Evolutionary conservation across 345 rosid species (phyloP).

Genomic region (Cardamine chenopodiifolia): DNA sequence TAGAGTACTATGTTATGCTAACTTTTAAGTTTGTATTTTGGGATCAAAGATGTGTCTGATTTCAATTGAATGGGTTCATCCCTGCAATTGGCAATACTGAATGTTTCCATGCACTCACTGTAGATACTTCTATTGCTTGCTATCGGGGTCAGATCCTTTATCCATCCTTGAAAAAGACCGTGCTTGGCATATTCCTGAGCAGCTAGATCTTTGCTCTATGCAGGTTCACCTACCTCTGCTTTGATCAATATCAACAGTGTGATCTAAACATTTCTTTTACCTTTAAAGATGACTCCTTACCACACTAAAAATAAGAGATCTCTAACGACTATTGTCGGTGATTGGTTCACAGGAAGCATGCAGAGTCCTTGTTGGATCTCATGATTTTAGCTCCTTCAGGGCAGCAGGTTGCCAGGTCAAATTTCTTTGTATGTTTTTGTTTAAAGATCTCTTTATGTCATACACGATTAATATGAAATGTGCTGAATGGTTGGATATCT

Average conservation of each 20-base stretch:
- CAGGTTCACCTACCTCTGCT: constrained; percentile 55
- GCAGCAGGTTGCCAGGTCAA: constrained; percentile 86
- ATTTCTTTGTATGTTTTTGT: constrained; percentile 30
- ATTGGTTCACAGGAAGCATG: constrained; percentile 78
- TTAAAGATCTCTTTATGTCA: background rate
- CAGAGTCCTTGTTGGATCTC: constrained; percentile 80
- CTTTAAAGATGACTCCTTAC: background rate
- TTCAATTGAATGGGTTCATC: background rate
- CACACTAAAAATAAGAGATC: background rate
- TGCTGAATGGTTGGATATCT: background rate
- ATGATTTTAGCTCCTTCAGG: constrained; percentile 97
- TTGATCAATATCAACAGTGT: constrained; percentile 7
- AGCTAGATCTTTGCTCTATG: constrained; percentile 71
- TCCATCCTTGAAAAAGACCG: constrained; percentile 76
- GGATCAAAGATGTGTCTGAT: background rate
- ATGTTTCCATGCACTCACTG: constrained; percentile 14
- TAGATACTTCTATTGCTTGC: constrained; percentile 87
- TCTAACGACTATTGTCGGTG: constrained; percentile 3
- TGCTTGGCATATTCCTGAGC: constrained; percentile 83
- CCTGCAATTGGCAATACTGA: constrained; percentile 4
- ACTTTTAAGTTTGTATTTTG: background rate
- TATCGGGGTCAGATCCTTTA: constrained; percentile 72
- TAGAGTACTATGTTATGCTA: constrained; percentile 12
- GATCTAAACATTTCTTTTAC: background rate
- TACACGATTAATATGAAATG: constrained; percentile 20